Evolutionary conservation across 2,329 filamentous ascomycete species (phyloP), one percentile per base, ranked within the genome.

Genomic region (Aspergillus sp.): DNA sequence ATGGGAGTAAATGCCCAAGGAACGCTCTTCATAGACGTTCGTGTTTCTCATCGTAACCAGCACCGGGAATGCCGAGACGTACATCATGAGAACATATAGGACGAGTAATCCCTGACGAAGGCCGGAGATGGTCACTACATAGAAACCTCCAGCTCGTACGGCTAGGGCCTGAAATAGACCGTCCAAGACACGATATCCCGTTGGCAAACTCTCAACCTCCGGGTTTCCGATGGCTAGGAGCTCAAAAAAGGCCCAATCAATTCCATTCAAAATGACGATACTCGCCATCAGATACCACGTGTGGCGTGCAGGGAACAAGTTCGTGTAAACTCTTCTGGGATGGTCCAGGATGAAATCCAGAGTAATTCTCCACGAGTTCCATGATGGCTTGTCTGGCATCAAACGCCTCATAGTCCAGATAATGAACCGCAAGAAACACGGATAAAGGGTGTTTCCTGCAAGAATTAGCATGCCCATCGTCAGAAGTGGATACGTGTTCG

Each of bases 1-100:
- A 9, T 66, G 58, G 33, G 65, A 63, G 48, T 66, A 68, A 22
- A 68, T 65, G 0, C 83, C 83, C 1, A 87, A 70, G 0, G 80
- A 83, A 5, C 81, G 74, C 58, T 88, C 83, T 60, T 87, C 84
- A 59, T 88, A 88, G 25, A 85, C 80, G 58, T 87, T 87, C 35
- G 83, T 84, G 60, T 83, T 81, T 23, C 84, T 59, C 41, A 68
- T 68, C 5, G 63, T 67, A 5, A 68, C 52, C 9, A 67, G 52
- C 22, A 68, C 62, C 32, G 65, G 66, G 32, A 60, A 67, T 45
- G 64, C 64, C 4, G 65, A 68, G 5, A 68, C 62, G 44, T 68
- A 67, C 65, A 68, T 68, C 65, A 68, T 68, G 12, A 67, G 59
- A n/a, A 67, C 54, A 48, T 66, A 66, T 20, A 66, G 48, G 41